These are phyloP conservation scores for Pseudogymnoascus verrucosus DNA, from an alignment of 2,329 filamentous ascomycete genomes.

Conservation along the genomic window DNA sequence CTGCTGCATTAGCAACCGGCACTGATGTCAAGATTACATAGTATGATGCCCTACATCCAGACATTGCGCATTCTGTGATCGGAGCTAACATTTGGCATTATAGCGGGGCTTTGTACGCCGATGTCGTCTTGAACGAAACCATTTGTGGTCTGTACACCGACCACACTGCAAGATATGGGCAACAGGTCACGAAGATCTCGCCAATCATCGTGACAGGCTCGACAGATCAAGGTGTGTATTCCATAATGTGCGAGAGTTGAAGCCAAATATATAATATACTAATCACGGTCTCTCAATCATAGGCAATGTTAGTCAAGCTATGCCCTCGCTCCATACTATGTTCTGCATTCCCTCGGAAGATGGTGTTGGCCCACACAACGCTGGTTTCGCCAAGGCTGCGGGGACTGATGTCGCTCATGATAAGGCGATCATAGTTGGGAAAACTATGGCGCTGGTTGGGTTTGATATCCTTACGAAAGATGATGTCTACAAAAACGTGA, in stretches of 20 bases:
- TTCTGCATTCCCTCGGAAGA: constrained; percentile 43
- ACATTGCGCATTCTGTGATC: not conserved
- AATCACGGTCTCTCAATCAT: constrained; percentile 22
- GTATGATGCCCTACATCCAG: not conserved
- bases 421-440: constrained; percentile 38
- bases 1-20: constrained; percentile 41
- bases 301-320: constrained; percentile 48
- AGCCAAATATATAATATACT: not conserved
- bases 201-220: constrained; percentile 34
- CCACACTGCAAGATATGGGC: constrained; percentile 36
- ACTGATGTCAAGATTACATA: constrained; percentile 38
- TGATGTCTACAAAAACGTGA: constrained; percentile 35
- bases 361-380: constrained; percentile 43
- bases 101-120: constrained; percentile 37
- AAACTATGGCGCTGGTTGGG: constrained; percentile 40
- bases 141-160: constrained; percentile 38
- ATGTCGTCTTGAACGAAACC: constrained; percentile 46
- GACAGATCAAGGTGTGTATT: constrained; percentile 50
- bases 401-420: constrained; percentile 41
- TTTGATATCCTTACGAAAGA: constrained; percentile 38
- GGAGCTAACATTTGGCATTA: not conserved
- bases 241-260: not conserved
- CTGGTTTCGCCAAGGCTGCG: constrained; percentile 42
- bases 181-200: constrained; percentile 31
- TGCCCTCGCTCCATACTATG: constrained; percentile 46